Conservation (phyloP, 140 eudicot genomes). For the Anethum foeniculum region DNA sequence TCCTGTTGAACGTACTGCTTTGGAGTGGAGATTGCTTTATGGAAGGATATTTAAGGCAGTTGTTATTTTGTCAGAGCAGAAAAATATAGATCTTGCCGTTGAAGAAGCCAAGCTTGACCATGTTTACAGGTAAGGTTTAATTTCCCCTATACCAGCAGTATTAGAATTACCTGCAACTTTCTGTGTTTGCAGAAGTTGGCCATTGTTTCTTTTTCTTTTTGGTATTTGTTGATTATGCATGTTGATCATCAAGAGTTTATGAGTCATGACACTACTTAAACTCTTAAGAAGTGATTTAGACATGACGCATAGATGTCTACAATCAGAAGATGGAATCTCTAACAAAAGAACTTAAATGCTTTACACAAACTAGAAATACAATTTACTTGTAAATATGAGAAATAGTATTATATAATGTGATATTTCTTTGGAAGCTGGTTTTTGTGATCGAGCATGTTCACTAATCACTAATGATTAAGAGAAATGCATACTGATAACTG, state of each 20-base stretch:
- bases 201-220: not conserved
- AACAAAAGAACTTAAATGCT: not conserved
- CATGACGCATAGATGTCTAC: not conserved
- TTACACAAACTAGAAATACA: not conserved
- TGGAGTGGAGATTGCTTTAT: slow-evolving; percentile 93
- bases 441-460: not conserved
- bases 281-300: not conserved
- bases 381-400: not conserved
- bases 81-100: slow-evolving; percentile 78
- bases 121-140: slow-evolving; percentile 59
- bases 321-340: not conserved
- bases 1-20: slow-evolving; percentile 93
- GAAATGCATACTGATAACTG: not conserved
- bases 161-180: not conserved
- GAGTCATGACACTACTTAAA: not conserved
- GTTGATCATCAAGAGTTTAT: not conserved
- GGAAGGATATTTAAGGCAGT: slow-evolving; percentile 96
- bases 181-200: not conserved
- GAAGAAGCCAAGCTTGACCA: slow-evolving; percentile 72
- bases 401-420: not conserved
- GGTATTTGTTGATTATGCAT: not conserved
- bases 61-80: slow-evolving; percentile 70
- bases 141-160: not conserved
- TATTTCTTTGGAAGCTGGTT: not conserved
- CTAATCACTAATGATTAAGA: not conserved